Base-by-base conservation (phyloP, 768 basidiomycete species). In the Phanerodontia chrysosporium region DNA sequence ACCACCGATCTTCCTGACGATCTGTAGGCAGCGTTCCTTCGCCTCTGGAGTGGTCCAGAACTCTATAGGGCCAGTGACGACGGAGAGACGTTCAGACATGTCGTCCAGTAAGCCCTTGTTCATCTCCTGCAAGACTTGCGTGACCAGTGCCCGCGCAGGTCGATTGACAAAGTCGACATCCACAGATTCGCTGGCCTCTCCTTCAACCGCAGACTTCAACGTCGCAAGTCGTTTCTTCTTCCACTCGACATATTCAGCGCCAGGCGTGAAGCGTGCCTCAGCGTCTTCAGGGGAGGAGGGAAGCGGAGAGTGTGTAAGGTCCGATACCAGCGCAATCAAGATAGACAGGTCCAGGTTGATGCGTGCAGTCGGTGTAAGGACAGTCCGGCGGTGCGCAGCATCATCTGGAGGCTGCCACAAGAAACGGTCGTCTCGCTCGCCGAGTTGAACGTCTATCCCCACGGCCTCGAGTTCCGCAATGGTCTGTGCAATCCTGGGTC, bases 31-130 rank as follows among this genome's bases (percentile, higher is more conserved):
- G 4, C 92, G 81, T 51, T 83, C 80, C 45, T 82, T 81, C 0
- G 91, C 92, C 68, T 94, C 92, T 0, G 71, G 68, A 0, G 92
- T 95, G 5, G 89, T 86, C 89, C 90, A 96, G 60, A 94, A 92
- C 48, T 81, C 77, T 32, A 10, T 25, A 12, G 30, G 49, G 25
- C 46, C 28, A 16, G 30, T 27, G 21, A 27, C 30, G 3, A 70
- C 51, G 9, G 63, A 21, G 10, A 85, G 68, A 35, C 80, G 79
- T 25, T 83, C 80, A 49, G 74, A 73, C 45, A 92, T 78, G 59
- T 89, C 88, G 55, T 86, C 75, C 2, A 94, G 71, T 30, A 90
- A 65, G 0, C 80, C 78, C 54, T 75, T 81, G 8, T 74, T 70
- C 83, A 89, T 89, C 68, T 96, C 93, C 69, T 89, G 88, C 39